phyloP scores from a whole-genome alignment of 1,284 basidiomycete species.

The Schizophyllum amplum region DNA sequence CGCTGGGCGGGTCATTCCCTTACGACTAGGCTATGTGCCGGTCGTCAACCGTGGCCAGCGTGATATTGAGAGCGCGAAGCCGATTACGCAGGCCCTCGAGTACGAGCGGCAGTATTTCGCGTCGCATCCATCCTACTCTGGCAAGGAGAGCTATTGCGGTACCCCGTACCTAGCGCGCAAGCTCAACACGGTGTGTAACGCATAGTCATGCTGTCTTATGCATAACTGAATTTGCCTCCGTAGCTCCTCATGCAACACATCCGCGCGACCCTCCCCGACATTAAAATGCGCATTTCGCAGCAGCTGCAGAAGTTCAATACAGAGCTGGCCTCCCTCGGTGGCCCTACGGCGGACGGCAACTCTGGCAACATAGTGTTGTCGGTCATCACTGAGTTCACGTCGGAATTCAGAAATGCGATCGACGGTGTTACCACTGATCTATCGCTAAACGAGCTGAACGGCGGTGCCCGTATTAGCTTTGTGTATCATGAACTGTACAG shows the following conservation, averaged over 20 bases:
- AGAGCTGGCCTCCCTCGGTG: constrained; percentile 84
- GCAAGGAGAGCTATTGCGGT: constrained; percentile 93
- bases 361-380: constrained; percentile 86
- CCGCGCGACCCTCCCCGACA: constrained; percentile 91
- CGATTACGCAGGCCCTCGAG: constrained; percentile 82
- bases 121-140: constrained; percentile 85
- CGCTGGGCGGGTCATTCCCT: constrained; percentile 91
- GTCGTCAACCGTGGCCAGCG: constrained; percentile 97
- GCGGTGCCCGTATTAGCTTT: constrained; percentile 96
- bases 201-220: constrained; percentile 3
- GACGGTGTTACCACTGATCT: constrained; percentile 97
- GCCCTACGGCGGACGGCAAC: constrained; percentile 73
- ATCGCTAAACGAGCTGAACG: constrained; percentile 89
- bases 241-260: constrained; percentile 99
- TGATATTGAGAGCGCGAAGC: constrained; percentile 86
- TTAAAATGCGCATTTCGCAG: constrained; percentile 86
- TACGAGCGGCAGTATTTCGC: constrained; percentile 91
- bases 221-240: constrained; percentile 2
- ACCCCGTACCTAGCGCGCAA: constrained; percentile 97
- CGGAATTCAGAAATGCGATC: constrained; percentile 93
- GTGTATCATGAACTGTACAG: constrained; percentile 98
- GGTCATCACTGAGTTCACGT: constrained; percentile 96
- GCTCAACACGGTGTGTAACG: constrained; percentile 76
- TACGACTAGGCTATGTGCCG: constrained; percentile 94
- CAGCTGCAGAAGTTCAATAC: constrained; percentile 83